Evolutionary conservation across 2,329 filamentous ascomycete genomes (phyloP).

Genomic region (Paraconiothyrium sp.): DNA sequence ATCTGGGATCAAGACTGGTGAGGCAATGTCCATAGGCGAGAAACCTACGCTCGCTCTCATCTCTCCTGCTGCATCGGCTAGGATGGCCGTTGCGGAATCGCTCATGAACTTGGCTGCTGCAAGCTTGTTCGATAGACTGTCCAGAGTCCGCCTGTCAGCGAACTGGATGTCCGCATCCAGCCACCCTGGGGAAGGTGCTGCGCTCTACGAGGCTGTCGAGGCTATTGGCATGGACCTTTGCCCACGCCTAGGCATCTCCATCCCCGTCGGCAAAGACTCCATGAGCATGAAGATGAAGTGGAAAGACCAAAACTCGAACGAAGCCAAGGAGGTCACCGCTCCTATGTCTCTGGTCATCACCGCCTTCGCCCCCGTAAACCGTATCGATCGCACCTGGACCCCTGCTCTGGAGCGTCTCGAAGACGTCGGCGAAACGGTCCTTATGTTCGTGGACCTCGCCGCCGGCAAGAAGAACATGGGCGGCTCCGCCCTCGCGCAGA

Average conservation of each 20-base stretch:
- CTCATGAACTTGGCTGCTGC: slow-evolving; percentile 92
- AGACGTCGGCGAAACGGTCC: slow-evolving; percentile 86
- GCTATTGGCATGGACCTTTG: slow-evolving; percentile 94
- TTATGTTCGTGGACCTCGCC: slow-evolving; percentile 92
- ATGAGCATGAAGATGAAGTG: slow-evolving; percentile 99
- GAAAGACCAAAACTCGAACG: slow-evolving; percentile 73
- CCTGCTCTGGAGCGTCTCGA: slow-evolving; percentile 84
- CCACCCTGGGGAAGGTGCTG: slow-evolving; percentile 90
- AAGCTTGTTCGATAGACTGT: slow-evolving; percentile 75
- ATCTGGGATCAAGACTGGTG: slow-evolving; percentile 77
- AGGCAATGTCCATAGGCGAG: slow-evolving; percentile 98
- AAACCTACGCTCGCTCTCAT: slow-evolving; percentile 90
- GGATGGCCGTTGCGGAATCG: slow-evolving; percentile 95
- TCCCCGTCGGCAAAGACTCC: slow-evolving; percentile 97
- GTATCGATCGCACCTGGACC: slow-evolving; percentile 91
- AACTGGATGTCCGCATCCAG: slow-evolving; percentile 99
- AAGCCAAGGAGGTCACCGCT: slow-evolving; percentile 86
- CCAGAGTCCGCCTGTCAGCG: slow-evolving; percentile 85
- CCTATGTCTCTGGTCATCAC: slow-evolving; percentile 92
- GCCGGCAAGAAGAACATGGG: slow-evolving; percentile 82
- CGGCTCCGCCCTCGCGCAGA: slow-evolving; percentile 90
- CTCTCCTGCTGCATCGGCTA: slow-evolving; percentile 85
- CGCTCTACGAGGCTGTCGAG: slow-evolving; percentile 90
- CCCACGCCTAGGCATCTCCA: slow-evolving; percentile 87
- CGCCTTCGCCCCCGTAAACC: slow-evolving; percentile 84